phyloP scores from a whole-genome alignment of 2,329 filamentous ascomycete genomes.

The Dryadomyces sulphureus region DNA sequence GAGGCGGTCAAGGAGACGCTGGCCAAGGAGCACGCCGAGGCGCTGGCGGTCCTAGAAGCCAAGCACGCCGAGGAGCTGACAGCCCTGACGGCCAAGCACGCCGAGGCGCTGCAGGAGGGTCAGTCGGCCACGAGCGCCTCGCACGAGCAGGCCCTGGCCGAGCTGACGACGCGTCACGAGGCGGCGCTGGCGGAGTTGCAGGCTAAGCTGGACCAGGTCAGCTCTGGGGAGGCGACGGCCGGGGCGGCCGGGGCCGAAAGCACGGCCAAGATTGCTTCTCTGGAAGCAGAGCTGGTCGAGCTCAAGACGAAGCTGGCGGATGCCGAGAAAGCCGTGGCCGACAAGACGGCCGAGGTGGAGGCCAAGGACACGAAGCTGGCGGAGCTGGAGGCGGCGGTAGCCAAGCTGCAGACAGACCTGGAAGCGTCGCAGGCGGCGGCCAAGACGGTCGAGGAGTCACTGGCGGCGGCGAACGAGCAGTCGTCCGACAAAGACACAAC shows the following conservation, averaged over 20 bases:
- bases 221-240: slow-evolving; percentile 19
- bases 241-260: slow-evolving; percentile 30
- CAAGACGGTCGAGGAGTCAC: slow-evolving; percentile 28
- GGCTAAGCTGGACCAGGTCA: slow-evolving; percentile 16
- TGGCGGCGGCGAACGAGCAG: slow-evolving; percentile 30
- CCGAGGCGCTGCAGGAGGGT: slow-evolving; percentile 34
- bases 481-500: slow-evolving; percentile 31
- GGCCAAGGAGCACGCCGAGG: slow-evolving; percentile 32
- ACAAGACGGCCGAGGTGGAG: slow-evolving; percentile 28
- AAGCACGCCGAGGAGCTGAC: slow-evolving; percentile 35
- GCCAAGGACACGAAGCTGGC: slow-evolving; percentile 24
- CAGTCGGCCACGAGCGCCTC: slow-evolving; percentile 31
- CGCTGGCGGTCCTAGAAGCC: slow-evolving; percentile 34
- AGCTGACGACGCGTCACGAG: slow-evolving; percentile 44
- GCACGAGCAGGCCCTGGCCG: slow-evolving; percentile 31
- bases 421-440: slow-evolving; percentile 25
- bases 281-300: slow-evolving; percentile 36
- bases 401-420: slow-evolving; percentile 11
- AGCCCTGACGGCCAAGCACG: slow-evolving; percentile 28
- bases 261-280: slow-evolving; percentile 29
- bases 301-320: slow-evolving; percentile 32
- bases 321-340: slow-evolving; percentile 28
- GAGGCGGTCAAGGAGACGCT: slow-evolving; percentile 34
- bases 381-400: slow-evolving; percentile 30
- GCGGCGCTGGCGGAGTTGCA: slow-evolving; percentile 32